Percentiles rank a stretch among this genome's conserved stretches.
Conservation (phyloP, 1,284 basidiomycete species). For the Singerocomus rubriflavus region DNA sequence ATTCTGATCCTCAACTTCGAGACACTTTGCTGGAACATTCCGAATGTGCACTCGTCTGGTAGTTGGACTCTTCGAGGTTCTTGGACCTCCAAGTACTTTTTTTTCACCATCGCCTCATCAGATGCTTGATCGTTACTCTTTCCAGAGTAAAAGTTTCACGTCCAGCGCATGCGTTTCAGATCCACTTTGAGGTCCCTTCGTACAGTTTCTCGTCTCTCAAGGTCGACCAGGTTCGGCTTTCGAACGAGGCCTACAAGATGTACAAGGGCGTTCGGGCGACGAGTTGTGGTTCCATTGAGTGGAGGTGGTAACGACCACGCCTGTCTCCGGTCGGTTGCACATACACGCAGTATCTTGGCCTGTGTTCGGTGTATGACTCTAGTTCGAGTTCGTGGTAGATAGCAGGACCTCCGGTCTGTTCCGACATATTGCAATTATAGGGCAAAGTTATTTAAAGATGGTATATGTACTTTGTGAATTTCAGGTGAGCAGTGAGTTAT, state of each 20-base stretch:
- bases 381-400: not conserved
- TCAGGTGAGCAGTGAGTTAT: conserved; percentile 26
- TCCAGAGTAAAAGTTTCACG: conserved; percentile 40
- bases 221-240: conserved; percentile 83
- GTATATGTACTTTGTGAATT: conserved; percentile 13
- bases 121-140: not conserved
- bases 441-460: conserved; percentile 2
- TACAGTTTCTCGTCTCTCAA: conserved; percentile 79
- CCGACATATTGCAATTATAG: not conserved
- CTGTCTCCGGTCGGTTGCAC: not conserved
- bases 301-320: conserved; percentile 57
- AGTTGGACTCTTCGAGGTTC: conserved; percentile 75
- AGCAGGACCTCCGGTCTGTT: not conserved
- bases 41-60: conserved; percentile 64
- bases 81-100: conserved; percentile 62
- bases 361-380: not conserved
- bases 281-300: conserved; percentile 63
- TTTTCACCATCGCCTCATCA: not conserved
- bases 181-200: conserved; percentile 70
- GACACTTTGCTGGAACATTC: conserved; percentile 76
- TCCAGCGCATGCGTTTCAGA: conserved; percentile 68
- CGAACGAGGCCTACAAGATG: conserved; percentile 77
- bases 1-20: conserved; percentile 25
- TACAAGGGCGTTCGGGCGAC: conserved; percentile 77
- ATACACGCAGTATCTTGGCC: not conserved